These are phyloP conservation scores for Trypanosoma platydactyli DNA, from an alignment of 208 protist genomes.

Conservation along the genomic window DNA sequence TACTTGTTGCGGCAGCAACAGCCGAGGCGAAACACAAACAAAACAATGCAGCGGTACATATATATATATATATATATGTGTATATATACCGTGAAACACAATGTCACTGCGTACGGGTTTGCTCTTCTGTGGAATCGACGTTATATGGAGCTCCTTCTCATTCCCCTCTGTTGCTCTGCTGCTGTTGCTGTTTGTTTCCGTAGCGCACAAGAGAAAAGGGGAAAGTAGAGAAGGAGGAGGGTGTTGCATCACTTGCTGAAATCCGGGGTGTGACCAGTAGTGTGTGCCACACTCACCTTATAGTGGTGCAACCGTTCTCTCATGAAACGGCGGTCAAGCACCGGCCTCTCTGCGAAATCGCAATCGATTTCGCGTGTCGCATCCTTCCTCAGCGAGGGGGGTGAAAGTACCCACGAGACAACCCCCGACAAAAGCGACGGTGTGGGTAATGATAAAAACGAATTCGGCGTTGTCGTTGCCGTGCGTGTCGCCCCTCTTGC, in stretches of 20 bases:
- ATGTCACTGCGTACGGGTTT: no score
- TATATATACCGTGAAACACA: no score
- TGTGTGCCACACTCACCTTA: no score
- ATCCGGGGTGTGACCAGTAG: no score
- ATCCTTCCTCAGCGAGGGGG: neutral
- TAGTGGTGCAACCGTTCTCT: neutral
- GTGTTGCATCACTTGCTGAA: neutral
- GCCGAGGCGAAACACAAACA: no score
- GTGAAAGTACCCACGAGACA: neutral
- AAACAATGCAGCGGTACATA: no score
- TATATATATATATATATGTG: no score
- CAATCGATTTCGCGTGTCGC: neutral
- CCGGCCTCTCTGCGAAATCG: neutral
- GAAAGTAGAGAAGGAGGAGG: conserved; percentile 10
- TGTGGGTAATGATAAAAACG: conserved; percentile 2
- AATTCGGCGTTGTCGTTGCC: conserved; percentile 47
- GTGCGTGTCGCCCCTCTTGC: conserved; percentile 64
- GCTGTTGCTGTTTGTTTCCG: neutral
- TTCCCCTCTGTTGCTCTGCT: neutral
- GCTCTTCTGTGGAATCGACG: no score
- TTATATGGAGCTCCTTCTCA: neutral
- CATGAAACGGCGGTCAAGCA: neutral
- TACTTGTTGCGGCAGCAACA: no score
- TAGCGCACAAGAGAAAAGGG: conserved; percentile 5
- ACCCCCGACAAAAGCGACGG: neutral